Base-by-base conservation (phyloP, 2,329 filamentous ascomycete species). In the Colletotrichum coccodes region DNA sequence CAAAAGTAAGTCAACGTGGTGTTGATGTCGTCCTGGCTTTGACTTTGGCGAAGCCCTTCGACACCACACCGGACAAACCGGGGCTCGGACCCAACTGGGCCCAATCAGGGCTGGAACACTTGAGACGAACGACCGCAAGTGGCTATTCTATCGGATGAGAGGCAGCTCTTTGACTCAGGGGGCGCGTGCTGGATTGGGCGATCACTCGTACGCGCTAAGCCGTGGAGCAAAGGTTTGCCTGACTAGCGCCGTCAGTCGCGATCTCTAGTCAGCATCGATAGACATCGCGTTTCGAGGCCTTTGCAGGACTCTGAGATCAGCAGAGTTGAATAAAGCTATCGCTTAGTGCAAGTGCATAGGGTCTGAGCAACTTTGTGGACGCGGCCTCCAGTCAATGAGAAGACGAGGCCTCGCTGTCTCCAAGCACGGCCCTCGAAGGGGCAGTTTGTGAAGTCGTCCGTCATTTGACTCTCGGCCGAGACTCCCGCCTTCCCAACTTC, bases 81-180 rank as follows among this genome's bases (percentile, higher is more conserved):
- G n/a, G 62, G 40, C 66, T 69, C 62, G 66, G 66, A 66, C 66
- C 36, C 34, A 42, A 47, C 34, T n/a, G 52, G 61, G 4, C 18
- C 64, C 44, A 57, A 64, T 52, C 50, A 58, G 36, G 34, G 42
- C 18, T 44, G 49, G 49, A 21, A 30, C 18, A 26, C 30, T 69
- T 66, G 49, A 34, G 42, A 60, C 47, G 66, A 60, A 66, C 66
- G 49, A 56, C 62, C 61, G 54, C 36, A 65, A 60, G 61, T 69
- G 54, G 66, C 66, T 65, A 61, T 56, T 50, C 49, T 54, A 52
- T 68, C 53, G 47, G 54, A 56, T 16, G 47, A 65, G 18, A 34
- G 34, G 44, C 62, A 49, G n/a, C 57, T 65, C 36, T 50, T 69
- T 66, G 62, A 65, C 56, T 69, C 66, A 66, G 61, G 66, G 36